Base-by-base conservation (phyloP, 2,329 filamentous ascomycete species). In the Rhynchosporium secalis region DNA sequence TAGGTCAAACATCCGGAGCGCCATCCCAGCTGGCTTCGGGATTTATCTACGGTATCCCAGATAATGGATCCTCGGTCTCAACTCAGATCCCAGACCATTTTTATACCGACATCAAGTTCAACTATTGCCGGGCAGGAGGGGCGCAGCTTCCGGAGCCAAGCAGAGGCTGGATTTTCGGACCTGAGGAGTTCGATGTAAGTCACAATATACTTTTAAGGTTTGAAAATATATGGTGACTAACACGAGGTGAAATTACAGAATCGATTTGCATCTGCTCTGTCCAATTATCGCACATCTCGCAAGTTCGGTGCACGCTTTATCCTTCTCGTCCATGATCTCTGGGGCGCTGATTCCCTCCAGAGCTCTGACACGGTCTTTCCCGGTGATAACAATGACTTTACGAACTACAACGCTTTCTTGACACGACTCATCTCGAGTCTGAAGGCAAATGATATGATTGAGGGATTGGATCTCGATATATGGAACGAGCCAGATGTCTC, bases 401-500 rank as follows among this genome's bases (percentile, higher is more conserved):
- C 73, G 1, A 65, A 73, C 29, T 79, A 74, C 62, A 78, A 82
- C 49, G 61, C 65, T 0, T 82, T 79, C 57, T 63, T 80, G 0
- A 67, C 72, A 0, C 72, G 73, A 28, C 65, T 80, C 2, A 67
- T 78, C 28, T 64, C 66, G 1, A 76, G 73, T 56, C 65, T 78
- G 9, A 73, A 71, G 36, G 69, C 66, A 1, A 78, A 77, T 60
- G 67, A 72, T n/a, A 75, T 73, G 72, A 69, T 67, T 38, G 71
- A 72, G 0, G 75, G 73, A 0, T 63, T 83, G 0, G 72, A 79
- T 0, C 69, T 78, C 3, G 81, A 83, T 54, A 76, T 82, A 38
- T 84, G 81, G 81, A 83, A 84, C 58, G 81, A 83, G 69, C 79
- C 81, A 0, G 80, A 83, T 61, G 31, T 70, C 15, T 56, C 65